These are phyloP conservation scores for Aurinia saxatilis DNA, from an alignment of 345 rosid genomes.

Conservation along the genomic window DNA sequence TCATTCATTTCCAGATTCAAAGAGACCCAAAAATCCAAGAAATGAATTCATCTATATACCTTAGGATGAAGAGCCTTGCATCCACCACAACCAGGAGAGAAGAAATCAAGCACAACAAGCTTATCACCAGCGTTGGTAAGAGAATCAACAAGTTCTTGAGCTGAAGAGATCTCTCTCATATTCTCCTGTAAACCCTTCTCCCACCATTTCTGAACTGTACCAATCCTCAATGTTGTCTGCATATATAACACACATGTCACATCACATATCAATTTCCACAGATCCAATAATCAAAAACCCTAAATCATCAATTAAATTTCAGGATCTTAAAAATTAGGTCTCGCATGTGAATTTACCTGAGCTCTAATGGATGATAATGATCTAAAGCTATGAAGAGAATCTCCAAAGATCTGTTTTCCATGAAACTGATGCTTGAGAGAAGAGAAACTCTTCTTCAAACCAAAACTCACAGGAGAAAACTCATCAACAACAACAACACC, in stretches of 20 bases:
- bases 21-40: neutral
- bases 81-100: constrained; percentile 97
- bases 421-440: constrained; percentile 27
- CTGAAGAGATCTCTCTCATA: constrained; percentile 79
- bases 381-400: constrained; percentile 21
- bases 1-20: neutral
- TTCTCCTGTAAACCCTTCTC: constrained; percentile 70
- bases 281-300: constrained; percentile 4
- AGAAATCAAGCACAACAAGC: constrained; percentile 81
- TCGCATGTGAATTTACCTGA: constrained; percentile 60
- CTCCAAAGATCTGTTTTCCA: constrained; percentile 40
- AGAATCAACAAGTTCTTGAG: constrained; percentile 76
- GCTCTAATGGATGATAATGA: constrained; percentile 30
- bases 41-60: constrained; percentile 29
- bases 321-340: neutral
- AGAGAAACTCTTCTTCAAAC: constrained; percentile 28
- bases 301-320: neutral
- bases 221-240: constrained; percentile 49
- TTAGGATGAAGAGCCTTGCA: constrained; percentile 97
- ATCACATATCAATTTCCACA: neutral
- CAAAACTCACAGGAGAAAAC: constrained; percentile 26
- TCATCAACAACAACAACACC: constrained; percentile 28
- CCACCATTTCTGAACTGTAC: constrained; percentile 81
- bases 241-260: neutral
- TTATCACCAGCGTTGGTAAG: constrained; percentile 68